Evolutionary conservation across 441 rosid species (phyloP).

Genomic region (Mallotus repandus): DNA sequence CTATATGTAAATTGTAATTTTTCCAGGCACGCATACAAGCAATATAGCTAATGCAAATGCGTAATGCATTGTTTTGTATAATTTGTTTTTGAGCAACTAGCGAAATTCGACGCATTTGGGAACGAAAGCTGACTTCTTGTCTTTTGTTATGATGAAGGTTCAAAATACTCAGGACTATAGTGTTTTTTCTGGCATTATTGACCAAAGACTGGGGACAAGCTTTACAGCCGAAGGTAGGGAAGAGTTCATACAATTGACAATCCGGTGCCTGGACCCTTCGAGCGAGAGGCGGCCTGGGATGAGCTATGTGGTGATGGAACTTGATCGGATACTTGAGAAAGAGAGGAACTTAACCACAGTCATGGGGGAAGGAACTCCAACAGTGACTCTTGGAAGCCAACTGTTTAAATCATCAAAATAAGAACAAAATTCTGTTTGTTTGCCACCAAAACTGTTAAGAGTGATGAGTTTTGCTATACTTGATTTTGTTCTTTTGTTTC

Average conservation of each 20-base stretch:
- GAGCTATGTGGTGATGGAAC: conserved; percentile 47
- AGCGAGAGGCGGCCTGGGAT: conserved; percentile 46
- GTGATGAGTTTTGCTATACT: conserved; percentile 35
- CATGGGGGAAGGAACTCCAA: conserved; percentile 53
- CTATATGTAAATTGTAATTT: too few species aligned
- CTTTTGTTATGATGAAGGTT: conserved; percentile 45
- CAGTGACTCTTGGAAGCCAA: conserved; percentile 56
- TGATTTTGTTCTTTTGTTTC: neutral
- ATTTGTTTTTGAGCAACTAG: neutral
- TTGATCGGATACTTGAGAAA: conserved; percentile 49
- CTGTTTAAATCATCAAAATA: conserved; percentile 41
- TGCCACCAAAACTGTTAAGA: conserved; percentile 11
- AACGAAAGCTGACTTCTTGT: neutral
- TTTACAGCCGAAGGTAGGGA: conserved; percentile 49
- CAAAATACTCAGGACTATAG: conserved; percentile 54
- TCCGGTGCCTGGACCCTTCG: conserved; percentile 45
- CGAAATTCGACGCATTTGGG: neutral
- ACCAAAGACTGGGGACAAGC: conserved; percentile 38
- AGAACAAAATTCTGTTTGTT: conserved; percentile 20
- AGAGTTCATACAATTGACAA: conserved; percentile 40
- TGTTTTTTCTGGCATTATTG: conserved; percentile 37
- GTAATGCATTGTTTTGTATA: neutral
- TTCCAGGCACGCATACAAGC: neutral
- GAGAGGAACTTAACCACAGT: conserved; percentile 54
- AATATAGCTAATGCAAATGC: neutral